Base-by-base conservation (phyloP, 768 basidiomycete genomes). In the Pseudohyphozyma bogoriensis region DNA sequence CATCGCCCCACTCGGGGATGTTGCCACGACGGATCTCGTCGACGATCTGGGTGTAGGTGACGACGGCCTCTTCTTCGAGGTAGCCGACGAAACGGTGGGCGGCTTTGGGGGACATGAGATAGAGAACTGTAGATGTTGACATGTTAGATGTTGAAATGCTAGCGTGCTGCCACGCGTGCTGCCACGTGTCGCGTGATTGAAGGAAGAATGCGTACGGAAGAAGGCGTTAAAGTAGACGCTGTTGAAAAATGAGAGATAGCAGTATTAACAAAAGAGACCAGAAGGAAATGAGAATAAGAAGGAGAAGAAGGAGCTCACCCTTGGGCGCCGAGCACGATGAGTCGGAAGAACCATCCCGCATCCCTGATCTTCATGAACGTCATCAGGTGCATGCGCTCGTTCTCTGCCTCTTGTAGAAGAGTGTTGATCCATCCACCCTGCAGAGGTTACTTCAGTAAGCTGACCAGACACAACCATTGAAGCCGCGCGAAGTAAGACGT, bases 321-420 rank as follows among this genome's bases (percentile, higher is more conserved):
- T 76, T 99, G 95, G 1, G 91, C 88, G 37, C 83, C 89, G 45
- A 99, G 80, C 40, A 96, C 78, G 58, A 95, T 71, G 1, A 81
- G 80, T 39, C 93, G 83, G 78, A 96, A 87, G 71, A 86, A 80
- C 29, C 82, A 69, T 1, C 85, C 82, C 5, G 95, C 90, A 57
- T 88, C 78, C 37, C 83, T 81, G 62, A 97, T 77, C 10, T 89
- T 86, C 88, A 97, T 88, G 77, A 97, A 99, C 2, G 92, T 95
- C 83, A 88, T 87, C 58, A 57, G 66, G 44, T 55, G 67, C 70
- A 63, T 47, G 24, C 4, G 53, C 76, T 99, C 93, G 72, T 97
- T 97, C 72, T 97, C 90, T 16, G 91, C 90, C 76, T 95, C 93
- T 72, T 90, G 86, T 22, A 95, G 44, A 0, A 62, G 26, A 2